These are phyloP conservation scores for Keithomyces neogunnii DNA, from an alignment of 2,329 filamentous ascomycete genomes.

Conservation along the genomic window DNA sequence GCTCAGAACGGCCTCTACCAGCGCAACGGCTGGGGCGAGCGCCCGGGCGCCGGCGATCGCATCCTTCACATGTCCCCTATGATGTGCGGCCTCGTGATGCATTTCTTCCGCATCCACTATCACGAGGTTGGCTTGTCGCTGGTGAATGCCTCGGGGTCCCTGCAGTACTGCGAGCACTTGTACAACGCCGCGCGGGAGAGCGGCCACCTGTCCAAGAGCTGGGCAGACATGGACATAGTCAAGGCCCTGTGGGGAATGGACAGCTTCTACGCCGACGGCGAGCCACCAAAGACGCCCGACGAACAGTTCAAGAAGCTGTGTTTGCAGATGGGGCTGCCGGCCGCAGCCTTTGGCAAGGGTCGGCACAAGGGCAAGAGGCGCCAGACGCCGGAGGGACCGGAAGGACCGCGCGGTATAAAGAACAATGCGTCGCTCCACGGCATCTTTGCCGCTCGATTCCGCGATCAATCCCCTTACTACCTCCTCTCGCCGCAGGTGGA, in stretches of 20 bases:
- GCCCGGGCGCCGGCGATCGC: conserved; percentile 11
- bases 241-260: conserved; percentile 18
- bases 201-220: conserved; percentile 10
- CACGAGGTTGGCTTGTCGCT: conserved; percentile 24
- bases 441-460: conserved; percentile 21
- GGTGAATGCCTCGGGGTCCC: conserved; percentile 29
- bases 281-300: conserved; percentile 18
- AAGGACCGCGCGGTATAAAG: conserved; percentile 19
- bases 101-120: conserved; percentile 21
- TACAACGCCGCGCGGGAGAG: conserved; percentile 23
- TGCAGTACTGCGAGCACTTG: conserved; percentile 28
- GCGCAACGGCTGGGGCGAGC: not conserved
- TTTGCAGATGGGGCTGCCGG: conserved; percentile 29
- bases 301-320: conserved; percentile 28
- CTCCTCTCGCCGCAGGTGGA: not conserved
- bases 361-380: not conserved
- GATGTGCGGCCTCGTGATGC: conserved; percentile 29
- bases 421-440: conserved; percentile 20
- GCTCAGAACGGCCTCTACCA: not conserved
- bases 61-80: conserved; percentile 27
- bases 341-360: conserved; percentile 4
- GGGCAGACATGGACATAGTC: conserved; percentile 32
- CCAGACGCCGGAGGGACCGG: conserved; percentile 11
- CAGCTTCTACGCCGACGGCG: conserved; percentile 27
- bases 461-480: not conserved